Percentiles rank a stretch among this genome's conserved stretches.
Evolutionary conservation across 1,284 basidiomycete genomes (phyloP).

Genomic region (Melampsora larici-populina): DNA sequence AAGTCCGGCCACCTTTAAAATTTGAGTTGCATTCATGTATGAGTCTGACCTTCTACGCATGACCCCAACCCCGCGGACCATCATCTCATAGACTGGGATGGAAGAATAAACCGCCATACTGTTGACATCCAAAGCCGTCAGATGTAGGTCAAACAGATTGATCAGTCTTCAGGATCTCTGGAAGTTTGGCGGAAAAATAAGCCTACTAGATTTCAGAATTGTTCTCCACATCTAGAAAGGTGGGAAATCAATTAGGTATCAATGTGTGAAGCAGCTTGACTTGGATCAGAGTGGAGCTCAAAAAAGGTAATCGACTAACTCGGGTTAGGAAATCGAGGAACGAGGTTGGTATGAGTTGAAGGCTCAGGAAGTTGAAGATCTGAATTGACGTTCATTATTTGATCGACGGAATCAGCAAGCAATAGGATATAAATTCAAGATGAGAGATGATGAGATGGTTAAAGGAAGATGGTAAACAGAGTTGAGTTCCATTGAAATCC

Average conservation of each 20-base stretch:
- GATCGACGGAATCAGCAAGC: too few species aligned
- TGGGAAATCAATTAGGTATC: neutral
- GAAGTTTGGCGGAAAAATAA: conserved; percentile 11
- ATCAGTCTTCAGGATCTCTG: neutral
- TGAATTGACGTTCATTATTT: too few species aligned
- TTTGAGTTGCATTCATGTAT: conserved; percentile 92
- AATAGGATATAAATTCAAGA: neutral
- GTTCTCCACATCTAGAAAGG: conserved; percentile 32
- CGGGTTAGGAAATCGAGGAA: conserved; percentile 18
- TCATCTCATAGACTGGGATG: conserved; percentile 57
- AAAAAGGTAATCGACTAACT: conserved; percentile 27
- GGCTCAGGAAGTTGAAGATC: neutral
- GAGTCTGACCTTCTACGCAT: conserved; percentile 94
- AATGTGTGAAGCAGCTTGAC: too few species aligned
- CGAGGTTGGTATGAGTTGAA: neutral
- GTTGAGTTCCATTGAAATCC: too few species aligned
- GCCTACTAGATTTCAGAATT: conserved; percentile 41
- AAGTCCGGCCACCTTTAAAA: conserved; percentile 96
- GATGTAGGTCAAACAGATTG: neutral
- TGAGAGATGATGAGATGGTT: conserved; percentile 28
- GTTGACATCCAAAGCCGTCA: neutral
- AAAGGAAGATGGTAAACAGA: neutral
- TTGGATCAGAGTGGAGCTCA: neutral
- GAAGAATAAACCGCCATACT: conserved; percentile 54
- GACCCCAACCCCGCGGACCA: conserved; percentile 90